Evolutionary conservation across 495 filamentous ascomycete genomes (phyloP).

Genomic region (Parmelia sp.): DNA sequence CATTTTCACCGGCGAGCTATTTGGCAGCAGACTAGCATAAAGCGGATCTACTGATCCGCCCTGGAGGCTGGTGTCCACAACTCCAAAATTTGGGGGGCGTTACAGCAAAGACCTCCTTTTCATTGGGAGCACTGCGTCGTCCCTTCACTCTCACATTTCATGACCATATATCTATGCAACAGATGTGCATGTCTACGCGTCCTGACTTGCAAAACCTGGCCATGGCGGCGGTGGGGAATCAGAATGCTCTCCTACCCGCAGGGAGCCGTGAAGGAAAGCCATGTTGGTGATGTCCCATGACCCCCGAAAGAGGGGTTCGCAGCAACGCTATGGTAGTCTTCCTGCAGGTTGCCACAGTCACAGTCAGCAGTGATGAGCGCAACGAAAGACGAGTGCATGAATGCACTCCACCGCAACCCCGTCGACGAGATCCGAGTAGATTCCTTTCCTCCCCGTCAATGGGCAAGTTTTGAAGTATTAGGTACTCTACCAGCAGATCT

Average conservation of each 20-base stretch:
- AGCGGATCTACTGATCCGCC: neutral
- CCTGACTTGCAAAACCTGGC: neutral
- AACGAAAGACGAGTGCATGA: neutral
- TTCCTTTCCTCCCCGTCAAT: neutral
- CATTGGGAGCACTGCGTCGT: neutral
- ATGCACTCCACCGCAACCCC: neutral
- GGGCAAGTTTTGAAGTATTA: neutral
- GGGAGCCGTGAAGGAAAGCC: neutral
- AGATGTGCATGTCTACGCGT: neutral
- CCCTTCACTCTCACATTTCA: neutral
- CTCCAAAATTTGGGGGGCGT: neutral
- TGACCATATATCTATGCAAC: neutral
- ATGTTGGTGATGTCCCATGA: conserved; percentile 15
- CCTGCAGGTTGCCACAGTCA: conserved; percentile 8
- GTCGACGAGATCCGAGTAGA: conserved; percentile 5
- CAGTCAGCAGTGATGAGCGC: neutral
- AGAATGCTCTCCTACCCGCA: neutral
- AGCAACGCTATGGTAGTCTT: conserved; percentile 17
- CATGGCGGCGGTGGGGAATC: neutral
- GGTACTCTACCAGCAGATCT: conserved; percentile 8
- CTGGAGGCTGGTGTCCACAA: too few species aligned
- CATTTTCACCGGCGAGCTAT: neutral
- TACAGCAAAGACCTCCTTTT: neutral
- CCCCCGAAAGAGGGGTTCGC: conserved; percentile 18
- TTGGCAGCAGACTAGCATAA: conserved; percentile 9